Conservation (phyloP, 139 green algal genomes). For the Micromonas commoda region DNA sequence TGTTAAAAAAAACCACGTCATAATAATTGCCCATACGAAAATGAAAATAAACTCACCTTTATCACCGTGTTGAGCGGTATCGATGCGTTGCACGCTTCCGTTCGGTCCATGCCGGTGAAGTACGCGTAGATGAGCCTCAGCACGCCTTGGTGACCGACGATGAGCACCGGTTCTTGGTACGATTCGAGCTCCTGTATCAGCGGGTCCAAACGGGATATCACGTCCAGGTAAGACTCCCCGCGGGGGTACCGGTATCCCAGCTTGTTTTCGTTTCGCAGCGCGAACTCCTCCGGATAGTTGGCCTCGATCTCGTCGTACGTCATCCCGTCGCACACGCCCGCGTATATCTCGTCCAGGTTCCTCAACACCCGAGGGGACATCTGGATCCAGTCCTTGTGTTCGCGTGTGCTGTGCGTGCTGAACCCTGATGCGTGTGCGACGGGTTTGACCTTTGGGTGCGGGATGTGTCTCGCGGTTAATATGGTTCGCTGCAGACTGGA, state of each 20-base stretch:
- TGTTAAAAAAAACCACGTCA: too few species aligned
- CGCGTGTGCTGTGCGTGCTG: too few species aligned
- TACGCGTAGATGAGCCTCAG: slow-evolving; percentile 47
- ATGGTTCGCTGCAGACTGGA: slow-evolving; percentile 84
- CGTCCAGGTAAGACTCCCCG: slow-evolving; percentile 50
- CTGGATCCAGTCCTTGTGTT: slow-evolving; percentile 30
- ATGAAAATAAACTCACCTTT: too few species aligned
- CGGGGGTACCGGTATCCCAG: slow-evolving; percentile 46
- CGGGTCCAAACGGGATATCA: slow-evolving; percentile 41
- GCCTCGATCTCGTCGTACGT: slow-evolving; percentile 50
- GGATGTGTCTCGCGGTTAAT: slow-evolving; percentile 48
- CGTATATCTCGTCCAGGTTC: slow-evolving; percentile 49
- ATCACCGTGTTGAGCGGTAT: slow-evolving; percentile 48
- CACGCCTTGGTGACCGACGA: slow-evolving; percentile 47
- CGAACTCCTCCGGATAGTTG: slow-evolving; percentile 41
- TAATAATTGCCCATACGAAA: too few species aligned
- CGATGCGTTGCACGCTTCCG: slow-evolving; percentile 16
- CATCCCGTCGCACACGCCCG: slow-evolving; percentile 50
- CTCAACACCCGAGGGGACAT: slow-evolving; percentile 29
- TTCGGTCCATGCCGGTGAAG: slow-evolving; percentile 40
- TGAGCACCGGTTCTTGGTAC: slow-evolving; percentile 40
- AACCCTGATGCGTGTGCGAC: too few species aligned
- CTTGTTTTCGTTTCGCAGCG: slow-evolving; percentile 33
- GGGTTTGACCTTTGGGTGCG: slow-evolving; percentile 16
- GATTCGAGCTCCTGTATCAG: slow-evolving; percentile 35